Base-by-base conservation (phyloP, 2,329 filamentous ascomycete species). In the Aureobasidium sp. region DNA sequence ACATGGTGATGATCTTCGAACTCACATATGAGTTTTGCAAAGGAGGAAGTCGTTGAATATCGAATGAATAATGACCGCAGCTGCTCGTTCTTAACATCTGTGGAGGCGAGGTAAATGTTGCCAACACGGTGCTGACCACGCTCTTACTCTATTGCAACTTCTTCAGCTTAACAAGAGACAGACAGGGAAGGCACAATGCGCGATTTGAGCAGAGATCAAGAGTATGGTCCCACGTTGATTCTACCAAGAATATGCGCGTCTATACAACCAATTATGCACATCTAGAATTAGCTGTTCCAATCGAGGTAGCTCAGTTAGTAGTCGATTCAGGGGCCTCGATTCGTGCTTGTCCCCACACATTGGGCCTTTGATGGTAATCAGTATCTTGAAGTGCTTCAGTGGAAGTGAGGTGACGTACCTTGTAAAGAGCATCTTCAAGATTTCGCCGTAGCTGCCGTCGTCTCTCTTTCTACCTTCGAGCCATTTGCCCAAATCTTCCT, bases 401-500 rank as follows among this genome's bases (percentile, higher is more conserved):
- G 16, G 38, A 29, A 36, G 33, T 36, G n/a, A 31, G 7, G 2
- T 1, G n/a, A 73, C 73, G 70, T 69, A 77, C 74, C 76, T 70
- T 68, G 71, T 71, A 59, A 77, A 78, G 51, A 77, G 65, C 75
- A 78, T 77, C 60, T 68, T 69, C 63, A 78, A 16, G 31, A 77
- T 69, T 11, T 69, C 71, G 38, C 55, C 40, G 3, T 74, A 75
- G 38, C 50, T 65, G 9, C 75, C 73, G 64, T 71, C 71, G 75
- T 82, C 81, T 54, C 75, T 76, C 63, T 78, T 69, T 67, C 76
- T 80, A 16, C 74, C 72, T 50, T 72, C 71, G 42, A 84, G 69
- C 82, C 82, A 85, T 43, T 67, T 70, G 31, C 67, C 66, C 65
- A 86, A 69, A 38, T 74, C 71, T 18, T 64, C 60, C 23, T 70